phyloP scores from a whole-genome alignment of 2,329 filamentous ascomycete genomes.

The Talaromyces sp. region DNA sequence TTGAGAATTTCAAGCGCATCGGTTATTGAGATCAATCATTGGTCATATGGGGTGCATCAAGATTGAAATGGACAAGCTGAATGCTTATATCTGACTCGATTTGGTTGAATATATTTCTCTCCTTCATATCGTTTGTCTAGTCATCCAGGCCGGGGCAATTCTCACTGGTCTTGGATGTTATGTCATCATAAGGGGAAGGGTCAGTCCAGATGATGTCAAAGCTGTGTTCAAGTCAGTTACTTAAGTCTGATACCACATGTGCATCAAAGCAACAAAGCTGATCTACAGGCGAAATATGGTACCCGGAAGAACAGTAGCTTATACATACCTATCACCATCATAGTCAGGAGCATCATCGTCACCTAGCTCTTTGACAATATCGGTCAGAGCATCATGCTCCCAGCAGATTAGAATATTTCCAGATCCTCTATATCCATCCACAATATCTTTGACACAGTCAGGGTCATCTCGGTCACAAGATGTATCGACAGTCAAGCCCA shows the following conservation, averaged over 20 bases:
- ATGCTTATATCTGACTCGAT: too few relatives aligned
- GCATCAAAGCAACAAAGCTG: too few relatives aligned
- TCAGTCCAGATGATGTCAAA: conserved; percentile 63
- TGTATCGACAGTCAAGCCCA: conserved; percentile 58
- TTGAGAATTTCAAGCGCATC: too few relatives aligned
- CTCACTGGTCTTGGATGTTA: conserved; percentile 54
- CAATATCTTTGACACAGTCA: conserved; percentile 56
- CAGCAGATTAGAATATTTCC: conserved; percentile 66
- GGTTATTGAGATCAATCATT: too few relatives aligned
- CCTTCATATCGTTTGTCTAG: too few relatives aligned
- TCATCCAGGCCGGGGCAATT: conserved; percentile 57
- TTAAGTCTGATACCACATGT: too few relatives aligned
- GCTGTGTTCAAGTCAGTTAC: conserved; percentile 4
- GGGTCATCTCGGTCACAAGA: conserved; percentile 60
- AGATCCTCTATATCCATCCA: conserved; percentile 51
- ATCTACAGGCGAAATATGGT: too few relatives aligned
- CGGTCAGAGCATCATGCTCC: conserved; percentile 58
- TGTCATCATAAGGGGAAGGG: conserved; percentile 52
- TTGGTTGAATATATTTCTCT: too few relatives aligned
- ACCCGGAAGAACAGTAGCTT: background rate
- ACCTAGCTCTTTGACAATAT: conserved; percentile 58
- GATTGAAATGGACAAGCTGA: too few relatives aligned
- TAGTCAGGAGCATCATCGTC: conserved; percentile 55
- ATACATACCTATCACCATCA: conserved; percentile 49
- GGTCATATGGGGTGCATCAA: too few relatives aligned